Evolutionary conservation across 257 asterid species (phyloP).

Genomic region (Ilex asprella): DNA sequence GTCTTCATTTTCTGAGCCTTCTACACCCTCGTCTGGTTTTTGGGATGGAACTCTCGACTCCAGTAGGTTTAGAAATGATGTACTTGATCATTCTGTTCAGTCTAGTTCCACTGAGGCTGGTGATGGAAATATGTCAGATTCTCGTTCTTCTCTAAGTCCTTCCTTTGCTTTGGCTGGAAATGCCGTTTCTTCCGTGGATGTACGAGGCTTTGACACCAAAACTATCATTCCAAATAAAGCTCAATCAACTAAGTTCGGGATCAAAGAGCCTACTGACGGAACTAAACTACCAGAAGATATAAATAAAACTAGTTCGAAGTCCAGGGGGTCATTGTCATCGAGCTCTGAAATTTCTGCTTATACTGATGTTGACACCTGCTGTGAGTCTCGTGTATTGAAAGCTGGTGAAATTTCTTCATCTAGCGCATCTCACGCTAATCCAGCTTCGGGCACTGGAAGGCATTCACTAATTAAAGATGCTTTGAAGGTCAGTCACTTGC

Average conservation of each 20-base stretch:
- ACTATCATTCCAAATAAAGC: slow-evolving; percentile 16
- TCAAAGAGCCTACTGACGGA: slow-evolving; percentile 22
- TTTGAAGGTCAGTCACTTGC: slow-evolving; percentile 22
- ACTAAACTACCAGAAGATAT: slow-evolving; percentile 17
- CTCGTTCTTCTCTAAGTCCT: slow-evolving; percentile 16
- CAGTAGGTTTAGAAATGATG: slow-evolving; percentile 32
- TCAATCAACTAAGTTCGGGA: slow-evolving; percentile 12
- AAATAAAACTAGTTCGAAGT: slow-evolving; percentile 18
- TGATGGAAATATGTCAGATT: slow-evolving; percentile 20
- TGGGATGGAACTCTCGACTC: slow-evolving; percentile 53
- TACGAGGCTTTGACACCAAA: slow-evolving; percentile 18
- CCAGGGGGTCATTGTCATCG: slow-evolving; percentile 22
- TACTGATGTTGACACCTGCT: slow-evolving; percentile 13
- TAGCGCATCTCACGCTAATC: slow-evolving; percentile 7
- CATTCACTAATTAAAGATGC: slow-evolving; percentile 15
- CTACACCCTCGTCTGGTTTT: slow-evolving; percentile 55
- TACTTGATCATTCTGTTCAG: slow-evolving; percentile 17
- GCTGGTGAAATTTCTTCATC: slow-evolving; percentile 17
- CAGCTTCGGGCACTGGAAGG: slow-evolving; percentile 4
- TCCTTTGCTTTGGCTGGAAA: slow-evolving; percentile 17
- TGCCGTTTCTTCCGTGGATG: slow-evolving; percentile 12
- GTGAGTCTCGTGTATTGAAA: slow-evolving; percentile 10
- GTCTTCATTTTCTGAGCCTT: slow-evolving; percentile 40
- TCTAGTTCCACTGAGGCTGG: slow-evolving; percentile 19
- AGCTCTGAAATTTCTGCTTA: slow-evolving; percentile 15